Base-by-base conservation (phyloP, 129 eudicot species). In the Mikania micrantha region DNA sequence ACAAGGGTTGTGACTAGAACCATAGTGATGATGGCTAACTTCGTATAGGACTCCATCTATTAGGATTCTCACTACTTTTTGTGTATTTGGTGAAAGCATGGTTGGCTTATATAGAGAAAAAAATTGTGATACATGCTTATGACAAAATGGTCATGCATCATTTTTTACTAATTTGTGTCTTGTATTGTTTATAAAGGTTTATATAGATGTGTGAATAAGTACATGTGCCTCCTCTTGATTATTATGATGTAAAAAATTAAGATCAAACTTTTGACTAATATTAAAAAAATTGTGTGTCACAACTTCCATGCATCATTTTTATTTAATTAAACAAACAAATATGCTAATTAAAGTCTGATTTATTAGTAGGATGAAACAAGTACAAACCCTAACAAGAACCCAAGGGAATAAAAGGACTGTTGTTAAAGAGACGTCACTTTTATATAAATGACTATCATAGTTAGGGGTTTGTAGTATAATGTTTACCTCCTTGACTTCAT, bases 11-110 rank as follows among this genome's bases (percentile, higher is more conserved):
- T 73, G 21, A 74, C 36, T 36, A 78, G 31, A 56, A 82, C 45
- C 7, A 74, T 64, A 20, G 66, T 48, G 38, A 77, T 27, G 24
- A 73, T 32, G 59, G 60, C 50, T 34, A 77, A 59, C 77, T 73
- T 81, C 50, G 66, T 81, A 80, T 69, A 64, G 44, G 56, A 57
- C 48, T 64, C 80, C 85, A 77, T 77, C 15, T 40, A 17, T 32
- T 29, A 16, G 0, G 61, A 36, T 69, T 76, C 13, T 59, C 20
- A n/a, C 50, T 44, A 13, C 24, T 56, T 41, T n/a, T n/a, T 47
- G 45, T 66, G 31, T 38, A 15, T 66, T 66, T 17, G 22, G 9
- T 34, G 47, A 3, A 66, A 45, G 67, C 49, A 15, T 64, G 67
- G 48, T 19, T 35, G 72, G 57, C 45, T 69, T 69, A 79, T 69